phyloP scores from a whole-genome alignment of 768 basidiomycete species.

The Plicaturopsis crispa region DNA sequence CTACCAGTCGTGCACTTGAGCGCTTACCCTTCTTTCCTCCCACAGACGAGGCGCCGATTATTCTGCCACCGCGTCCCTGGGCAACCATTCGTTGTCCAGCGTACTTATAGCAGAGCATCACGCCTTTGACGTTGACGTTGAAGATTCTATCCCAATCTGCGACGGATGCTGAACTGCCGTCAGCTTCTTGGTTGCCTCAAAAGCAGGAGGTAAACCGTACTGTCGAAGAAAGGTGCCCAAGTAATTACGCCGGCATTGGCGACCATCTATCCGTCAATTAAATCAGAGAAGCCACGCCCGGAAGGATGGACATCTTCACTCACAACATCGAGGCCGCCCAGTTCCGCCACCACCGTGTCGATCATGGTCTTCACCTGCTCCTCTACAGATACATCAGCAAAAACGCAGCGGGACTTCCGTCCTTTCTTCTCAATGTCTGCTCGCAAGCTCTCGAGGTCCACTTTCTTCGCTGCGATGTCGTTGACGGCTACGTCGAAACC shows the following conservation, averaged over 20 bases:
- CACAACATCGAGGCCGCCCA: constrained; percentile 12
- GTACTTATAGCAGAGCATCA: constrained; percentile 32
- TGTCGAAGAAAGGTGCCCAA: not conserved
- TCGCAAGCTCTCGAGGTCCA: constrained; percentile 2
- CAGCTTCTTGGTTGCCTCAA: not conserved
- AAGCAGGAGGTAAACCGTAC: not conserved
- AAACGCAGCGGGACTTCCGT: not conserved
- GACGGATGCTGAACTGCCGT: too few species aligned
- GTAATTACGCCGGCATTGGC: constrained; percentile 9
- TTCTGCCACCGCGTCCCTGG: constrained; percentile 34
- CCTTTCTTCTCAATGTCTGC: constrained; percentile 13
- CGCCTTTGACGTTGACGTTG: constrained; percentile 26
- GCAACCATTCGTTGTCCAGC: constrained; percentile 35
- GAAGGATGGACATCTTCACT: not conserved
- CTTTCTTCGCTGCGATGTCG: constrained; percentile 14
- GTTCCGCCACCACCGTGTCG: constrained; percentile 2
- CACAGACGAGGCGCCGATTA: constrained; percentile 35
- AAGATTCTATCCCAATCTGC: constrained; percentile 24
- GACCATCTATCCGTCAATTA: constrained; percentile 7
- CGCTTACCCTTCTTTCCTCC: constrained; percentile 30
- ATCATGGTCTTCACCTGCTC: constrained; percentile 11
- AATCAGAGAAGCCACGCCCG: not conserved
- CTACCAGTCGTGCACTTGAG: too few species aligned
- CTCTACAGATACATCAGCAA: constrained; percentile 10
- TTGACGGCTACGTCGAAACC: constrained; percentile 24